Evolutionary conservation across 805 yeast genomes (phyloP).

Genomic region (Starmerella bacillaris): DNA sequence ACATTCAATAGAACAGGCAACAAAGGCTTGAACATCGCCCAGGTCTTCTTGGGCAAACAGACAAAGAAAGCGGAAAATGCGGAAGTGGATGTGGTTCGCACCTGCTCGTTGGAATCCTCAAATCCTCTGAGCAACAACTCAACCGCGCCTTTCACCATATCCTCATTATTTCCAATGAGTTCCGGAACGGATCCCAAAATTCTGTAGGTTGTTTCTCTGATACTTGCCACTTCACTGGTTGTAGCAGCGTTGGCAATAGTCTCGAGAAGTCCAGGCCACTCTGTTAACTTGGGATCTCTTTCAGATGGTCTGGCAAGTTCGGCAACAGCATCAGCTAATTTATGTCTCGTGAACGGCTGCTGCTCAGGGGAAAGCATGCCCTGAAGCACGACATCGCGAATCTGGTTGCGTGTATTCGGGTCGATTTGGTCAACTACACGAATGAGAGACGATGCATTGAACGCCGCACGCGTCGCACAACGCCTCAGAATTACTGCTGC

Average conservation of each 20-base stretch:
- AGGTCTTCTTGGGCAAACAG: constrained; percentile 54
- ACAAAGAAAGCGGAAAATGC: constrained; percentile 86
- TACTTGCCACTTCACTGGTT: constrained; percentile 36
- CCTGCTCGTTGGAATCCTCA: constrained; percentile 60
- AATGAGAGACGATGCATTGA: constrained; percentile 49
- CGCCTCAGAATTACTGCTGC: constrained; percentile 82
- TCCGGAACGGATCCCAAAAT: constrained; percentile 74
- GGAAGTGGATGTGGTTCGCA: constrained; percentile 75
- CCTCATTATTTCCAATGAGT: constrained; percentile 35
- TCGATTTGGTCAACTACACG: constrained; percentile 60
- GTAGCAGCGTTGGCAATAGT: constrained; percentile 49
- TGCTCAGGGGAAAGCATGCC: constrained; percentile 52
- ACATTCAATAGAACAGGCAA: constrained; percentile 74
- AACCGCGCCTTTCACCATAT: constrained; percentile 32
- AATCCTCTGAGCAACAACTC: constrained; percentile 69
- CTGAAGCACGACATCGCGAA: constrained; percentile 45
- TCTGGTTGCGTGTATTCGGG: constrained; percentile 38
- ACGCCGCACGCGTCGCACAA: constrained; percentile 37
- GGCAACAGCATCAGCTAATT: constrained; percentile 82
- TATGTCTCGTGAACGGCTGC: constrained; percentile 68
- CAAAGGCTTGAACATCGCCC: constrained; percentile 61
- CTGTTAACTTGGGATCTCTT: constrained; percentile 20
- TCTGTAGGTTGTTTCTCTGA: constrained; percentile 82
- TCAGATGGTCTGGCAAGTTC: constrained; percentile 49
- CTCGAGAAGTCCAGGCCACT: constrained; percentile 70